Conservation (phyloP, 352 stramenopile genomes). For the Phytophthora syringae region DNA sequence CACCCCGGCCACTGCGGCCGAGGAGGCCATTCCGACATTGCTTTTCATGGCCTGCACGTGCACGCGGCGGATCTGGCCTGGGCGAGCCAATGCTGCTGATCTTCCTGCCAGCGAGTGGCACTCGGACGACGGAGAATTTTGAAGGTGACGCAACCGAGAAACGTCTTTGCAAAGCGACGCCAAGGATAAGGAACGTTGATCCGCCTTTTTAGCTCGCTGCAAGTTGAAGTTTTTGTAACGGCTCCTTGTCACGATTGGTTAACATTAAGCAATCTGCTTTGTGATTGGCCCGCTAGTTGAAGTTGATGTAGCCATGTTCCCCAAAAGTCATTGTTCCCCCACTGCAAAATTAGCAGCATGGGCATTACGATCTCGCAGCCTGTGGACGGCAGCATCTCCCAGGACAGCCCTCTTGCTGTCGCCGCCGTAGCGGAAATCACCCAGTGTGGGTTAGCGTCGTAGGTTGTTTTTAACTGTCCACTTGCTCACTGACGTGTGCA, state of each 20-base stretch:
- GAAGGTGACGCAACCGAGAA: conserved; percentile 4
- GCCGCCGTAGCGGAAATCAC: conserved; percentile 63
- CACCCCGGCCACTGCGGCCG: conserved; percentile 17
- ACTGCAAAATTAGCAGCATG: conserved; percentile 25
- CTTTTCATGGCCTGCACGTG: conserved; percentile 24
- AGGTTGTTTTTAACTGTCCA: background rate
- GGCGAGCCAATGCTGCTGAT: conserved; percentile 27
- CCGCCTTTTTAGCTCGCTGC: no score
- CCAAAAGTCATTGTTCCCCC: background rate
- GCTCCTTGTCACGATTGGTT: no score
- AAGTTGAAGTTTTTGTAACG: background rate
- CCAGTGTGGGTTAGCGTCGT: conserved; percentile 42
- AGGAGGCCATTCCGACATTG: conserved; percentile 18
- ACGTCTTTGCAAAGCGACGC: conserved; percentile 23
- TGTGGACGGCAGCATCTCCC: conserved; percentile 12
- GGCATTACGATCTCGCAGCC: conserved; percentile 38
- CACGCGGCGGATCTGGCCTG: conserved; percentile 19
- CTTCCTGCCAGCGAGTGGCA: conserved; percentile 7
- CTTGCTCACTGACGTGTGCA: conserved; percentile 7
- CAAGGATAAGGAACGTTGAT: conserved; percentile 5
- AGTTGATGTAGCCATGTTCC: conserved; percentile 25
- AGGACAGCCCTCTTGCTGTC: conserved; percentile 54
- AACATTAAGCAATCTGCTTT: background rate
- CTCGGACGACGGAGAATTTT: conserved; percentile 6
- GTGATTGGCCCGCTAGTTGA: conserved; percentile 13